Percentiles rank a stretch among this genome's conserved stretches.
Conservation (phyloP, 2,329 filamentous ascomycete genomes). For the Macrophomina pseudophaseolina region DNA sequence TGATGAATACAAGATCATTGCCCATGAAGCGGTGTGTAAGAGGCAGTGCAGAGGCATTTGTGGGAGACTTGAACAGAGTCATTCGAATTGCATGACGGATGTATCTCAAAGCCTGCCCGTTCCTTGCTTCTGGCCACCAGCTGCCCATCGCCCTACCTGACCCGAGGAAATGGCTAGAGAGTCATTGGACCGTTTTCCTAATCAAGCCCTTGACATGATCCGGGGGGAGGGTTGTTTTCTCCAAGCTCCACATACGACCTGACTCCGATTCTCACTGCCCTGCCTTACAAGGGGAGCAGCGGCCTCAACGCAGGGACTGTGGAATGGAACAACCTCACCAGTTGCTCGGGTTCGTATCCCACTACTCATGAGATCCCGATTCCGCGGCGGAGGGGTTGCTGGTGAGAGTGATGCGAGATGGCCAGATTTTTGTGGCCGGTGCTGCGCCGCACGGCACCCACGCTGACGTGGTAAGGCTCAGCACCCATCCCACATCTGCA, state of each 20-base stretch:
- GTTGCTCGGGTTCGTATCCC: constrained; percentile 4
- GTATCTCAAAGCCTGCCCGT: neutral
- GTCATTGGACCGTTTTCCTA: constrained; percentile 10
- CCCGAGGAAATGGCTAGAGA: neutral
- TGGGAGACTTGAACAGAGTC: neutral
- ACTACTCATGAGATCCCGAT: constrained; percentile 19
- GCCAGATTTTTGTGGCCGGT: neutral
- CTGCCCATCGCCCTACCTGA: neutral
- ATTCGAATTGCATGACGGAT: constrained; percentile 1
- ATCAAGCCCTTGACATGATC: neutral
- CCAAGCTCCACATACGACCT: constrained; percentile 5
- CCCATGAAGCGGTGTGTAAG: constrained; percentile 11
- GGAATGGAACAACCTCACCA: constrained; percentile 13
- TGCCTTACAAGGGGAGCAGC: neutral
- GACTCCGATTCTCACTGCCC: neutral
- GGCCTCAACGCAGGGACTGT: constrained; percentile 17
- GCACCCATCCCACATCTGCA: neutral
- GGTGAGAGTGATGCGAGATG: constrained; percentile 13
- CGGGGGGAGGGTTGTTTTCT: neutral
- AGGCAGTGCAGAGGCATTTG: neutral
- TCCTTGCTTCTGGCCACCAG: neutral
- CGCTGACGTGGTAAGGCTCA: constrained; percentile 19
- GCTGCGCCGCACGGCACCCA: constrained; percentile 10
- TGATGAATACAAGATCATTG: constrained; percentile 1
- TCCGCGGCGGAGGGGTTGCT: constrained; percentile 21